Evolutionary conservation across 2,329 filamentous ascomycete species (phyloP), one percentile per base, ranked within the genome.

Genomic region (Neospermospora avenae): DNA sequence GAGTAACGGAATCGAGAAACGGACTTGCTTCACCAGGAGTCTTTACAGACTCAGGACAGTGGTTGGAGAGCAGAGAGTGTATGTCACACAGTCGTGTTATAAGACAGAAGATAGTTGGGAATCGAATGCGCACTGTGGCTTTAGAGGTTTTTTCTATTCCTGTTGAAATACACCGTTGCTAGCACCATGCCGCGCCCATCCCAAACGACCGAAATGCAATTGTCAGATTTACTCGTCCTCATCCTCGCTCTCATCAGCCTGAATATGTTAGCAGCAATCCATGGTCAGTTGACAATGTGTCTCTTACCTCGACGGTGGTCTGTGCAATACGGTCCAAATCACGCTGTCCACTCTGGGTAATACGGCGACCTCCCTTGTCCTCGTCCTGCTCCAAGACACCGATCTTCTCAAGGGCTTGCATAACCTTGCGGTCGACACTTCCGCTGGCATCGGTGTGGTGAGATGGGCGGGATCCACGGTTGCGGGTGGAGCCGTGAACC

Each of bases 371-470:
- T 80, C 95, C 95, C 87, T 96, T 96, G 71, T 98, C 93, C 86
- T 97, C 93, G 74, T 97, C 93, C 76, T 90, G 84, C 89, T 99
- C 95, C 67, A 99, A 83, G 73, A 99, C 93, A 79, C 93, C 93
- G 74, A 99, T 97, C 90, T 98, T 97, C 90, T 97, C 95, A 62
- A 99, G 90, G 65, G 93, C 84, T 86, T 99, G 95, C 78, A 97
- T 83, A 77, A 96, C 85, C 86, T 97, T 97, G 80, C 95, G 92
- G 86, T 99, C 95, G 72, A 99, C 93, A 76, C 87, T 88, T 78
- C 93, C 93, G 72, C 88, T 93, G 78, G 93, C 95, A 77, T 97
- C 90, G 74, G 96, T 91, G 86, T 99, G 95, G 82, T 96, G 88
- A 69, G 87, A 91, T 77, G 95, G 95, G 72, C 89, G 86, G 73